Percentiles rank a stretch among this genome's conserved stretches.
These are phyloP conservation scores for Pseudoturritis turrita DNA, from an alignment of 345 rosid species.

Conservation along the genomic window DNA sequence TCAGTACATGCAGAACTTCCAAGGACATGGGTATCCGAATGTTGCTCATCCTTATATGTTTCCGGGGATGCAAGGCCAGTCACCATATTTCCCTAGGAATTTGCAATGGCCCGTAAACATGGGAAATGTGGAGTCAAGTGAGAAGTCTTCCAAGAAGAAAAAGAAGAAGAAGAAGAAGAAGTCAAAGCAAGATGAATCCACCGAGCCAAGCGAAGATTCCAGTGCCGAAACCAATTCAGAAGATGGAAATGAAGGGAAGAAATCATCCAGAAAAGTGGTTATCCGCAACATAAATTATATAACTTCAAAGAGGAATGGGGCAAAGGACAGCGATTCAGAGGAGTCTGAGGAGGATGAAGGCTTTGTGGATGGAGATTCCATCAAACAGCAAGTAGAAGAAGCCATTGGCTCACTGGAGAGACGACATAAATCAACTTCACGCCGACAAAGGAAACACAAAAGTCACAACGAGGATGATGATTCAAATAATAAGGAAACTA, in stretches of 20 bases:
- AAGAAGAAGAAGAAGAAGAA: constrained; percentile 36
- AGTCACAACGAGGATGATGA: constrained; percentile 34
- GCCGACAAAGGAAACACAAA: constrained; percentile 47
- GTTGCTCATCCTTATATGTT: constrained; percentile 57
- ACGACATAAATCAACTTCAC: constrained; percentile 55
- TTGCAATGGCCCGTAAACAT: constrained; percentile 69
- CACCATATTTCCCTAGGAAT: constrained; percentile 77
- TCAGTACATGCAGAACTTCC: constrained; percentile 77
- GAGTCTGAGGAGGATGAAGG: constrained; percentile 62
- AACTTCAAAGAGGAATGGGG: constrained; percentile 74
- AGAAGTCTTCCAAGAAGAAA: constrained; percentile 58
- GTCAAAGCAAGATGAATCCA: constrained; percentile 50
- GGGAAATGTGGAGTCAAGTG: constrained; percentile 59
- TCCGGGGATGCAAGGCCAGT: constrained; percentile 68
- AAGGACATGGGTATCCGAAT: constrained; percentile 57
- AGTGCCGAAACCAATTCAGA: constrained; percentile 35
- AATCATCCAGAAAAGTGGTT: constrained; percentile 79
- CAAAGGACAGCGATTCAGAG: constrained; percentile 45
- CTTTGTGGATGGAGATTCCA: constrained; percentile 56
- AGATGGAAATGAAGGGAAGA: constrained; percentile 47
- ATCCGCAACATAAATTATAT: constrained; percentile 95
- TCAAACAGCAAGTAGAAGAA: constrained; percentile 79
- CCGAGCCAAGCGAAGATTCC: constrained; percentile 36
- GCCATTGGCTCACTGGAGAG: constrained; percentile 76
- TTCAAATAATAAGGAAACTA: constrained; percentile 38